Base-by-base conservation (phyloP, 129 eudicot species). In the Kitagawia praeruptora region DNA sequence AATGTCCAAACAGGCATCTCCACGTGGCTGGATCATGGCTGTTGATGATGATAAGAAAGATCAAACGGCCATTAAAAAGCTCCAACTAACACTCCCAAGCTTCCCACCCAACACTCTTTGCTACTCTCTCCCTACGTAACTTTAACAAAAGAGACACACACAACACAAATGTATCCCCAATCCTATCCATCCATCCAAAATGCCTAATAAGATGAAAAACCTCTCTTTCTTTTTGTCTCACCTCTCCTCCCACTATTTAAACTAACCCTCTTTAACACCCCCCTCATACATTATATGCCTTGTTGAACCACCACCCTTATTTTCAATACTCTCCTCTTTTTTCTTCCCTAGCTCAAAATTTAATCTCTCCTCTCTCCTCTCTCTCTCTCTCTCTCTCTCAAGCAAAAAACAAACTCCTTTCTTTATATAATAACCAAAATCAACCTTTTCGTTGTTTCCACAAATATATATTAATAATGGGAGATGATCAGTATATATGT, bases 41-140 rank as follows among this genome's bases (percentile, higher is more conserved):
- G 41, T 28, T 13, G 72, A 67, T 64, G 12, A 11, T 13, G 39
- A 1, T 18, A 45, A 0, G 23, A 15, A 44, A 15, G 42, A 81
- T 81, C 81, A 21, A 42, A 80, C 78, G 83, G 74, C 49, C 16
- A 61, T 0, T 18, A 81, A 0, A 21, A 4, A 1, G 5, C 48
- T 21, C 49, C 75, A 75, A 63, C 83, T 40, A 80, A 70, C 77
- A 67, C 41, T 47, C 56, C 72, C 78, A 47, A 47, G 82, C 76
- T 38, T 69, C 82, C 77, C 77, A 80, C 78, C 71, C 77, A 71
- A 71, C 77, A 70, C 76, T 79, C 81, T 79, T 79, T 79, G 77
- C 58, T 75, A 45, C 73, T 67, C 73, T 34, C 23, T 31, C 73
- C 73, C 41, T 28, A 61, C 69, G 69, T 61, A 61, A 61, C 4